These are phyloP conservation scores for Pochonia chlamydosporia DNA, from an alignment of 2,329 filamentous ascomycete species.

Conservation along the genomic window DNA sequence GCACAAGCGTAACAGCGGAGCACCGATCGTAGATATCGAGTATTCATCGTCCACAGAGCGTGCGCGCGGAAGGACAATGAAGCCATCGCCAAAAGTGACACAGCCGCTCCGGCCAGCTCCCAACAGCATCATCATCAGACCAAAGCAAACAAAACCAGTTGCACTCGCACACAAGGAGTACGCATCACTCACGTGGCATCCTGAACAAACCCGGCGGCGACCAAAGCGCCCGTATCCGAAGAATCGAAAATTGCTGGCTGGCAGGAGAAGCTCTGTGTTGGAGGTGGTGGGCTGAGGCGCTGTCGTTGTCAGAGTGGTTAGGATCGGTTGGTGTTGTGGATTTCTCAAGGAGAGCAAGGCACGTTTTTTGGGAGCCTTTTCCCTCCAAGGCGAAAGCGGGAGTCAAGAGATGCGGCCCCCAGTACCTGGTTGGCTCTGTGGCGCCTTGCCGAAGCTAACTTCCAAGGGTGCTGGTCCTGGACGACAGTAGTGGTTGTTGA, in stretches of 20 bases:
- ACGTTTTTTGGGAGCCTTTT: background rate
- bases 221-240: conserved; percentile 15
- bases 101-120: background rate
- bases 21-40: background rate
- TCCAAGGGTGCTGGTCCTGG: too few species aligned
- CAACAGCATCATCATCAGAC: background rate
- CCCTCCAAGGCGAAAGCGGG: background rate
- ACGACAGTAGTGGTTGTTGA: too few species aligned
- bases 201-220: conserved; percentile 21
- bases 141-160: background rate
- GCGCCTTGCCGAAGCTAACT: background rate
- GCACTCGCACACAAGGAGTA: background rate
- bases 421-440: background rate
- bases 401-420: background rate
- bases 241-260: conserved; percentile 1
- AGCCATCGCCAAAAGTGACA: background rate
- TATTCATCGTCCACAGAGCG: background rate
- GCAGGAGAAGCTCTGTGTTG: conserved; percentile 12
- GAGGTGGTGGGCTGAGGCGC: conserved; percentile 9
- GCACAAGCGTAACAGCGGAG: background rate
- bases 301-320: conserved; percentile 2
- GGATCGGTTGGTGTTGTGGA: conserved; percentile 3
- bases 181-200: conserved; percentile 32
- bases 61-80: background rate
- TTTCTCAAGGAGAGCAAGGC: conserved; percentile 1